A percentile compares a stretch with the other conserved stretches of the same genome.
Conservation (phyloP, 1,139 yeast species). For the Torulaspora pretoriensis region DNA sequence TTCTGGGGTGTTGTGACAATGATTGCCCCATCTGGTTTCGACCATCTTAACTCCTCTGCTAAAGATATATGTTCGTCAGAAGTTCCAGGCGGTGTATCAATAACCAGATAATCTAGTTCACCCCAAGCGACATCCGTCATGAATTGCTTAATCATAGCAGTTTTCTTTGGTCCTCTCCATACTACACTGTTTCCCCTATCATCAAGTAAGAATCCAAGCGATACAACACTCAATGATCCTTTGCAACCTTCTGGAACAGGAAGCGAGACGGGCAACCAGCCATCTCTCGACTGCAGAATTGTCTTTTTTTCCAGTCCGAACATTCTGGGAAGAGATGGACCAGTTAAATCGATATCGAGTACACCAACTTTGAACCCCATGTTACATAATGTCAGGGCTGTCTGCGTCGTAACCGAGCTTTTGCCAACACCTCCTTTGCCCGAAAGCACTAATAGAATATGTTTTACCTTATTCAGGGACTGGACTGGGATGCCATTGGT, state of each 20-base stretch:
- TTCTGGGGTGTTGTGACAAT: conserved; percentile 96
- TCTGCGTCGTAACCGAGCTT: conserved; percentile 90
- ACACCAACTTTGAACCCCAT: conserved; percentile 84
- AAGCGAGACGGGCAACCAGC: conserved; percentile 85
- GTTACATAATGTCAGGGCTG: conserved; percentile 70
- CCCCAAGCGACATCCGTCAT: conserved; percentile 92
- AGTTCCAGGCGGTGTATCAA: conserved; percentile 99
- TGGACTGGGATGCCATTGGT: conserved; percentile 41
- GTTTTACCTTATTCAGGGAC: conserved; percentile 61
- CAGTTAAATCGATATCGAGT: conserved; percentile 90
- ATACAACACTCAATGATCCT: conserved; percentile 57
- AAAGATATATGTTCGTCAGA: conserved; percentile 97
- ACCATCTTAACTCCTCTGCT: conserved; percentile 80
- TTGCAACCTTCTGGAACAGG: conserved; percentile 26
- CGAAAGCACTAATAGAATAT: conserved; percentile 74
- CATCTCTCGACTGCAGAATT: conserved; percentile 74
- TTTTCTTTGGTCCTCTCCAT: conserved; percentile 98
- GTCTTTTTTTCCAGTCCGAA: conserved; percentile 81
- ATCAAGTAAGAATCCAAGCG: conserved; percentile 82
- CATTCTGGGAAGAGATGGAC: conserved; percentile 96
- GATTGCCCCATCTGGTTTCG: conserved; percentile 85
- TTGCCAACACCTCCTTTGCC: conserved; percentile 99
- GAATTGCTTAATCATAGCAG: conserved; percentile 95
- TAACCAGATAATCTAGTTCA: conserved; percentile 70
- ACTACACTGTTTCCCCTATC: conserved; percentile 88